phyloP scores from a whole-genome alignment of 495 filamentous ascomycete species.

The Hypoxylon rickii region DNA sequence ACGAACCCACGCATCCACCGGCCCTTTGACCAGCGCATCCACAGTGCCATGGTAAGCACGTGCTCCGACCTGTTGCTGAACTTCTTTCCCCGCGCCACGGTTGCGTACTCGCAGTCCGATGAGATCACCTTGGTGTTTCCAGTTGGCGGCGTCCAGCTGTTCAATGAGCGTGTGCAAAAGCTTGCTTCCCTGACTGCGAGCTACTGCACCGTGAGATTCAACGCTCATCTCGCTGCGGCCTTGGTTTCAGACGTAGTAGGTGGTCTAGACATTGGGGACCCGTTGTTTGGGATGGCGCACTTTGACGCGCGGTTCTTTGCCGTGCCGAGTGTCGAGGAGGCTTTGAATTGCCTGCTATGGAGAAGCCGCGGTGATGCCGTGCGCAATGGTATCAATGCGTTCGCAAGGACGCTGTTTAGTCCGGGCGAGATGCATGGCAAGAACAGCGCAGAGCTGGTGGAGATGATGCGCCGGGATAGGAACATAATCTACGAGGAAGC shows the following conservation, averaged over 20 bases:
- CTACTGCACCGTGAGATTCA: slow-evolving; percentile 21
- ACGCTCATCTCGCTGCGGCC: slow-evolving; percentile 3
- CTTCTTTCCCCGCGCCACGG: slow-evolving; percentile 7
- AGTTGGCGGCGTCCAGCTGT: slow-evolving; percentile 1
- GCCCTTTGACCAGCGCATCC: slow-evolving; percentile 18
- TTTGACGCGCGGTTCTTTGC: slow-evolving; percentile 19
- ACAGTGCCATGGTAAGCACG: slow-evolving; percentile 15
- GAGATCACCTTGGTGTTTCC: slow-evolving; percentile 24
- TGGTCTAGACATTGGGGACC: not conserved
- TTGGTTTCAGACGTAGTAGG: not conserved
- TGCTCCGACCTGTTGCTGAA: slow-evolving; percentile 16
- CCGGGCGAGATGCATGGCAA: slow-evolving; percentile 2
- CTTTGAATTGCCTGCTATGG: slow-evolving; percentile 17
- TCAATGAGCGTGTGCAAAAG: slow-evolving; percentile 11
- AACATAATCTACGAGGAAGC: slow-evolving; percentile 10
- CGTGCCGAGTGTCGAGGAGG: slow-evolving; percentile 21
- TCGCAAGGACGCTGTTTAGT: slow-evolving; percentile 8
- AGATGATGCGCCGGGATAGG: slow-evolving; percentile 16
- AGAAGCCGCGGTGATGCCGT: slow-evolving; percentile 5
- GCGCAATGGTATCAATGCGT: slow-evolving; percentile 1
- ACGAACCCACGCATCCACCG: slow-evolving; percentile 1
- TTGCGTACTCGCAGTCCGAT: slow-evolving; percentile 22
- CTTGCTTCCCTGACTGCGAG: slow-evolving; percentile 16
- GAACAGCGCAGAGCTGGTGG: slow-evolving; percentile 11
- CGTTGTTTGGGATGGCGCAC: slow-evolving; percentile 1